These are phyloP conservation scores for Talaromyces sp. DNA, from an alignment of 2,329 filamentous ascomycete genomes.

Conservation along the genomic window DNA sequence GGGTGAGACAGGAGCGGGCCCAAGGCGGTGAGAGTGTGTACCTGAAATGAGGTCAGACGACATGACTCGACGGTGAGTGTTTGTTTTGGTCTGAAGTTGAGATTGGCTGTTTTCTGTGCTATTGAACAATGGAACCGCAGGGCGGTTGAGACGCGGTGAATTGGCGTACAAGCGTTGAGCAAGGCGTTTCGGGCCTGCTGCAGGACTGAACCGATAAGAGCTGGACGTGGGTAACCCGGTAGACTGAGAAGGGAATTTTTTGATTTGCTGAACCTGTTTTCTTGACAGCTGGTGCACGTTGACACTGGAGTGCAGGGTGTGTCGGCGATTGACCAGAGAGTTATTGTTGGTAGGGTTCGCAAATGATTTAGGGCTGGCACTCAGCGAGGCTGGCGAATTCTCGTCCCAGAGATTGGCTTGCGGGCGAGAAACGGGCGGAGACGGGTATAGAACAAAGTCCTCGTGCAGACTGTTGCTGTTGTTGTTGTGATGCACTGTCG, in stretches of 20 bases:
- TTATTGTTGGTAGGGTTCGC: conserved; percentile 15
- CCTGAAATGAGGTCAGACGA: conserved; percentile 34
- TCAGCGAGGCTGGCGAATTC: conserved; percentile 29
- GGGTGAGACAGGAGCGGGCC: conserved; percentile 38
- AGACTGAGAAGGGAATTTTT: conserved; percentile 32
- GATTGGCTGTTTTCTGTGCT: conserved; percentile 18
- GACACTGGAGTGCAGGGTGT: conserved; percentile 28
- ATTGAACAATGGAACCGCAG: conserved; percentile 35
- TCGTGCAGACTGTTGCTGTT: conserved; percentile 18
- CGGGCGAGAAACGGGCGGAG: conserved; percentile 20
- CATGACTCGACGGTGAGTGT: conserved; percentile 30
- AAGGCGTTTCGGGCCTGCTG: conserved; percentile 23
- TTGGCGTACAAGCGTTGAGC: conserved; percentile 28
- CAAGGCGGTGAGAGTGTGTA: conserved; percentile 22
- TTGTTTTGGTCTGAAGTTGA: conserved; percentile 2
- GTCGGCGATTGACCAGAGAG: conserved; percentile 28
- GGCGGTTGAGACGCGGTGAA: conserved; percentile 29
- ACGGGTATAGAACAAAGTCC: conserved; percentile 43
- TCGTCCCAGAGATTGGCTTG: conserved; percentile 28
- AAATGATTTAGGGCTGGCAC: conserved; percentile 30
- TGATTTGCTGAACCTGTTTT: conserved; percentile 33
- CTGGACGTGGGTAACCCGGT: conserved; percentile 34
- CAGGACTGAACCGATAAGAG: conserved; percentile 30
- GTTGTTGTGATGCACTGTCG: conserved; percentile 18
- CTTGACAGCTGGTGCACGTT: conserved; percentile 28